Percentiles rank a stretch among this genome's conserved stretches.
Evolutionary conservation across 2,329 filamentous ascomycete species (phyloP).

Genomic region (Ophiostoma tasmaniense): DNA sequence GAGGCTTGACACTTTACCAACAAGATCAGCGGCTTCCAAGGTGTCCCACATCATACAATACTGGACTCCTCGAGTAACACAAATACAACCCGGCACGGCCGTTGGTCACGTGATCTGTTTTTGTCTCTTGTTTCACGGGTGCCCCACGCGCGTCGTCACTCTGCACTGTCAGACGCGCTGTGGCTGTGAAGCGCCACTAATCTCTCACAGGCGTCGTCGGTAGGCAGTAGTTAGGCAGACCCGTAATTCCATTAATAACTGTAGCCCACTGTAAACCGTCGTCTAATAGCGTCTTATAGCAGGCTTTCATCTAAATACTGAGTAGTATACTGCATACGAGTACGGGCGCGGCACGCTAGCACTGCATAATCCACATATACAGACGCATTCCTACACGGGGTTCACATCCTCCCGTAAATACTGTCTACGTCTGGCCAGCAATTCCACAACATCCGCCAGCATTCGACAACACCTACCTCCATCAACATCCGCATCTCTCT

Average conservation of each 20-base stretch:
- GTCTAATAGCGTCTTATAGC: too few species aligned
- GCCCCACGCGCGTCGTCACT: background rate
- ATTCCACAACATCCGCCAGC: background rate
- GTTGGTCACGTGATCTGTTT: background rate
- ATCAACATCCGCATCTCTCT: background rate
- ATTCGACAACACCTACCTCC: background rate
- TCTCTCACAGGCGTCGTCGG: background rate
- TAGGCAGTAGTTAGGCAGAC: background rate
- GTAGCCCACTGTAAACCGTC: background rate
- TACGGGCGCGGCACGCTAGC: background rate
- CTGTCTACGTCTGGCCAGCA: background rate
- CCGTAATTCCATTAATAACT: background rate
- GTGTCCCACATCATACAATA: too few species aligned
- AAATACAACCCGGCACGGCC: background rate
- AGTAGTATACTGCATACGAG: background rate
- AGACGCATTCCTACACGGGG: background rate
- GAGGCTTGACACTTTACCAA: background rate
- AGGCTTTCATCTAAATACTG: too few species aligned
- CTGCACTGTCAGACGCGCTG: constrained; percentile 6
- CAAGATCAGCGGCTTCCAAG: too few species aligned
- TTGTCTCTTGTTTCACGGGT: background rate
- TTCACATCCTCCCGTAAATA: background rate
- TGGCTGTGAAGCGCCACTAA: constrained; percentile 12
- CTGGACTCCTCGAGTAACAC: background rate
- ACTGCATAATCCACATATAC: background rate